Evolutionary conservation across 2,329 filamentous ascomycete genomes (phyloP).

Genomic region (Aspergillus eucalypticola): DNA sequence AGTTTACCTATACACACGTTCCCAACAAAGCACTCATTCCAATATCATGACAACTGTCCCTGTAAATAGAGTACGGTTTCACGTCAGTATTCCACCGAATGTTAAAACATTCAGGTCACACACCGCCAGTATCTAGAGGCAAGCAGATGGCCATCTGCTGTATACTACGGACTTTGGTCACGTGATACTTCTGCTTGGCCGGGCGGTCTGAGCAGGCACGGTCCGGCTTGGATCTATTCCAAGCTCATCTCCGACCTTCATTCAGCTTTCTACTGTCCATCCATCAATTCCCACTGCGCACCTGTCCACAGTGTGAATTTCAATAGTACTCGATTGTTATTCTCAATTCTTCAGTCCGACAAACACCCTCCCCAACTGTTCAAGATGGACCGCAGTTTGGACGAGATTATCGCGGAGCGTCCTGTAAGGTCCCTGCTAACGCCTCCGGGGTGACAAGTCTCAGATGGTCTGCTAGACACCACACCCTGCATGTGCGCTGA

Average conservation of each 20-base stretch:
- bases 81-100: neutral
- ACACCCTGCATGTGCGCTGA: conserved; percentile 16
- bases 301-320: neutral
- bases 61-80: neutral
- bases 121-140: no score
- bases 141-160: neutral
- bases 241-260: conserved; percentile 6
- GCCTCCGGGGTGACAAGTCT: conserved; percentile 4
- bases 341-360: neutral
- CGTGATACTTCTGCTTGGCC: neutral
- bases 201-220: neutral
- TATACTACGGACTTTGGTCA: neutral
- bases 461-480: neutral
- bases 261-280: conserved; percentile 6
- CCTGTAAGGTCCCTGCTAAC: conserved; percentile 48
- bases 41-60: neutral
- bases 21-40: neutral
- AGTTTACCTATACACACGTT: neutral
- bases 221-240: neutral
- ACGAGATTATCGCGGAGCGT: conserved; percentile 64
- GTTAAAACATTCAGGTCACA: neutral
- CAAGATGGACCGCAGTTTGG: conserved; percentile 64
- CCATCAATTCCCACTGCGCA: conserved; percentile 7
- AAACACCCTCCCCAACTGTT: conserved; percentile 5
- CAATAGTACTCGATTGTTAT: neutral